phyloP scores from a whole-genome alignment of 768 basidiomycete genomes.

The Tylopilus felleus region DNA sequence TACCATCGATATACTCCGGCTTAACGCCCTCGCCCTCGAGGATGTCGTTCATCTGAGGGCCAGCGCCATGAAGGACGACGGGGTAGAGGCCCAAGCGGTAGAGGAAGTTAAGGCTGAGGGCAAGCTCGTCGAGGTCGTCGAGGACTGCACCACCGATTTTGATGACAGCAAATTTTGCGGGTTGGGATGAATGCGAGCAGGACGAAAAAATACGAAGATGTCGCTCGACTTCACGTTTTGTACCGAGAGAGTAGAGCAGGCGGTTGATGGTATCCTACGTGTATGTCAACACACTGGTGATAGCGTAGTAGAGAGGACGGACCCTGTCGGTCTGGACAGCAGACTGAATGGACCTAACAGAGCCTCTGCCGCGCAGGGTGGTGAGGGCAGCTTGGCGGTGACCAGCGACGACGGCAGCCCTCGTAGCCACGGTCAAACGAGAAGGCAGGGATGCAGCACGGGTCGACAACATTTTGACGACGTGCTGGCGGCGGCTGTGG shows the following conservation, averaged over 20 bases:
- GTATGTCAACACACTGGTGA: not conserved
- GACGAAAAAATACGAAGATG: conserved; percentile 97
- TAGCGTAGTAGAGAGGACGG: conserved; percentile 22
- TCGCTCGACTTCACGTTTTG: conserved; percentile 95
- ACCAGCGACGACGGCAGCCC: conserved; percentile 46
- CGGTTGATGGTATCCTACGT: conserved; percentile 93
- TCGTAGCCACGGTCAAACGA: conserved; percentile 37
- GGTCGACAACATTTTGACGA: conserved; percentile 29
- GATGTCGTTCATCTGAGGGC: conserved; percentile 92
- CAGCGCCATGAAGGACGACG: conserved; percentile 93
- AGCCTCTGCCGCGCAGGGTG: conserved; percentile 37
- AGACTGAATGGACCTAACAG: conserved; percentile 50
- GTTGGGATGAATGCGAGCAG: conserved; percentile 83
- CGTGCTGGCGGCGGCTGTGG: too few relatives aligned
- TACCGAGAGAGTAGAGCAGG: conserved; percentile 93
- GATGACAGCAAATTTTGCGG: conserved; percentile 95
- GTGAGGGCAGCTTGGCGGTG: conserved; percentile 39
- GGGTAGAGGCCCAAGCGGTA: conserved; percentile 98
- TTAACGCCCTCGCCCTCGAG: conserved; percentile 90
- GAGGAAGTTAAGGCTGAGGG: conserved; percentile 92
- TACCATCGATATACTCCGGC: conserved; percentile 97
- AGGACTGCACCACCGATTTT: conserved; percentile 98
- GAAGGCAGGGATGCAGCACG: conserved; percentile 23
- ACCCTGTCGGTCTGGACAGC: conserved; percentile 76
- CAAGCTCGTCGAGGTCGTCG: conserved; percentile 88